phyloP scores from a whole-genome alignment of 202 grass and related monocot species.

The Musa balbisiana region DNA sequence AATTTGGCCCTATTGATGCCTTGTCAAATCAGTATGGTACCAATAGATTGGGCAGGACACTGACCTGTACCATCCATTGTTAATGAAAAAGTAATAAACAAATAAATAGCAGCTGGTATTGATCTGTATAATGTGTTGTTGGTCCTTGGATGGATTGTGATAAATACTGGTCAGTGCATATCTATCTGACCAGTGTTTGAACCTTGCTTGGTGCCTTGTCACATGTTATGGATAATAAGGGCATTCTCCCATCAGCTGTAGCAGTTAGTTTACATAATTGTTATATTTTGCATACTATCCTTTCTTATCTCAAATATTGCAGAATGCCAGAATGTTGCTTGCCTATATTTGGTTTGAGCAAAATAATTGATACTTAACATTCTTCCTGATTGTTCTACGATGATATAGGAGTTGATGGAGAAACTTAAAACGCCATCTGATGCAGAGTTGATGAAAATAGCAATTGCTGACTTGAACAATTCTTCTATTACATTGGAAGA shows the following conservation, averaged over 20 bases:
- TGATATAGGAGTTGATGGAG: conserved; percentile 71
- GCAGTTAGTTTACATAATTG: no score
- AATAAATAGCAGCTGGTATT: no score
- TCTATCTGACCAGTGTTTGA: no score
- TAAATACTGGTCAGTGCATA: no score
- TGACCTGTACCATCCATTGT: no score
- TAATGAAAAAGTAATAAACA: no score
- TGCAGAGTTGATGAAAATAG: conserved; percentile 88
- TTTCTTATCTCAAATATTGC: conserved; percentile 8
- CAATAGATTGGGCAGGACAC: background rate
- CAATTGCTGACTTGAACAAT: conserved; percentile 79
- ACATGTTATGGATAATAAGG: background rate
- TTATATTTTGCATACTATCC: background rate
- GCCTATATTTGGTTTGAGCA: background rate
- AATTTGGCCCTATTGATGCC: background rate
- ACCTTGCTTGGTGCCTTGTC: no score
- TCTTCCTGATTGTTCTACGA: background rate
- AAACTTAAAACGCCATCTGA: conserved; percentile 87
- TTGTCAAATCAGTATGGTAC: background rate
- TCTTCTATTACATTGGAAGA: conserved; percentile 73
- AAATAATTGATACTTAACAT: background rate
- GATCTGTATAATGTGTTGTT: no score
- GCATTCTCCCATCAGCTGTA: no score
- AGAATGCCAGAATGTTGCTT: conserved; percentile 5
- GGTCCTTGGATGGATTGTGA: no score